Conservation (phyloP, 352 stramenopile species). For the Elongisporangium prolatum region DNA sequence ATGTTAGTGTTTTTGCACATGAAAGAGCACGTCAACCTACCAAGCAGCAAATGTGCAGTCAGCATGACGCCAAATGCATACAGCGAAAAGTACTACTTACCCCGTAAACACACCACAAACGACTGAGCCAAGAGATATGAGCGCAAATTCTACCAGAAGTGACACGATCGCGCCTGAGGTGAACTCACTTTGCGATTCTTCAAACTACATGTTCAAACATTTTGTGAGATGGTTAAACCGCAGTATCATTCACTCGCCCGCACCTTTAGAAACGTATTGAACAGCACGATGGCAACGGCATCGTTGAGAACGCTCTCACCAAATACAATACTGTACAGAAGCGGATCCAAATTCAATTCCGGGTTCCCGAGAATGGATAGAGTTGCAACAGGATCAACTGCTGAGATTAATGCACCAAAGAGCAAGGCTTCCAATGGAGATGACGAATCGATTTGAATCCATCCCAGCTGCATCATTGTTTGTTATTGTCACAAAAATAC, state of each 20-base stretch:
- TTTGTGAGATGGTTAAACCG: background rate
- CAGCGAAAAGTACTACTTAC: constrained; percentile 14
- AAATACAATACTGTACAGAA: constrained; percentile 93
- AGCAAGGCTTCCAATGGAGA: constrained; percentile 93
- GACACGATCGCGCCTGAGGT: constrained; percentile 47
- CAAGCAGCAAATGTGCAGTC: background rate
- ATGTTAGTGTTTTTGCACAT: constrained; percentile 79
- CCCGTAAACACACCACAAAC: constrained; percentile 68
- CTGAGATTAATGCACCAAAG: constrained; percentile 94
- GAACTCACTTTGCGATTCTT: constrained; percentile 77
- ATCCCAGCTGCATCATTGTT: constrained; percentile 31
- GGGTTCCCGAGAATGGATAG: constrained; percentile 93
- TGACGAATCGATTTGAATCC: constrained; percentile 87
- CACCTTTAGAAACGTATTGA: constrained; percentile 94
- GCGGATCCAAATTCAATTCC: constrained; percentile 87
- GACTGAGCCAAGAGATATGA: constrained; percentile 80
- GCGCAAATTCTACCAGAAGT: constrained; percentile 68
- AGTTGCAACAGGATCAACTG: constrained; percentile 96
- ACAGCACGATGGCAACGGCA: constrained; percentile 96
- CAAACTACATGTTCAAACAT: constrained; percentile 29
- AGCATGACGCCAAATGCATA: background rate
- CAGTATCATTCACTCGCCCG: constrained; percentile 15
- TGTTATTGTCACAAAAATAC: background rate
- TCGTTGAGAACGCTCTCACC: constrained; percentile 97
- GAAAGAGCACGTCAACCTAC: constrained; percentile 72